These are phyloP conservation scores for Penicillium alfredii DNA, from an alignment of 495 filamentous ascomycete genomes.

Conservation along the genomic window DNA sequence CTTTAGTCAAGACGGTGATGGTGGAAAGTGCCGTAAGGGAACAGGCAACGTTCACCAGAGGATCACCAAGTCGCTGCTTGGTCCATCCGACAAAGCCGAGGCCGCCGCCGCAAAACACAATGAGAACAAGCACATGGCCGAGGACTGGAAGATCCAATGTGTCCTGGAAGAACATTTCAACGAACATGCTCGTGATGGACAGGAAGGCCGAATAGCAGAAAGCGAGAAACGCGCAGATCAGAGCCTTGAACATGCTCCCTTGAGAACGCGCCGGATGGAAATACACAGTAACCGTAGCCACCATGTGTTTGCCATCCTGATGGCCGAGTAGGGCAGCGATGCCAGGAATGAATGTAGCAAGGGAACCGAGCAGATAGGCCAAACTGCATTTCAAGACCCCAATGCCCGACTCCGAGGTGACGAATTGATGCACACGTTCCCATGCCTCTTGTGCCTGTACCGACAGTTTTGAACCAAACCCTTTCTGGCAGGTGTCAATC, in stretches of 20 bases:
- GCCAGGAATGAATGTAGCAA: conserved; percentile 76
- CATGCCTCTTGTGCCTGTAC: conserved; percentile 9
- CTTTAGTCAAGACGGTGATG: conserved; percentile 89
- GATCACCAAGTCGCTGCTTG: conserved; percentile 80
- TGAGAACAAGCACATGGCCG: conserved; percentile 74
- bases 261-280: conserved; percentile 91
- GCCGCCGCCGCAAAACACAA: conserved; percentile 84
- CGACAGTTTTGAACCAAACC: conserved; percentile 10
- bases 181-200: conserved; percentile 79
- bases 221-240: conserved; percentile 73
- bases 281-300: conserved; percentile 87
- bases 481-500: conserved; percentile 12
- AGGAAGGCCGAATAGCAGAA: conserved; percentile 78
- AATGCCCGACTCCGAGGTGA: conserved; percentile 54
- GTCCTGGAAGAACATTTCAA: conserved; percentile 68
- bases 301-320: conserved; percentile 94
- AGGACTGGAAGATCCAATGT: conserved; percentile 57
- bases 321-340: conserved; percentile 69
- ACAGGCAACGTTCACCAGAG: conserved; percentile 84
- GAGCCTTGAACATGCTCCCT: conserved; percentile 87
- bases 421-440: conserved; percentile 29
- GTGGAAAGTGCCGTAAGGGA: conserved; percentile 86
- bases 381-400: conserved; percentile 88
- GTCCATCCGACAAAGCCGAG: conserved; percentile 89
- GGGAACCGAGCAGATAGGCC: conserved; percentile 81